Percentiles rank a stretch among this genome's conserved stretches.
phyloP scores from a whole-genome alignment of 2,329 filamentous ascomycete genomes.

The Ascochyta clinopodiicola region DNA sequence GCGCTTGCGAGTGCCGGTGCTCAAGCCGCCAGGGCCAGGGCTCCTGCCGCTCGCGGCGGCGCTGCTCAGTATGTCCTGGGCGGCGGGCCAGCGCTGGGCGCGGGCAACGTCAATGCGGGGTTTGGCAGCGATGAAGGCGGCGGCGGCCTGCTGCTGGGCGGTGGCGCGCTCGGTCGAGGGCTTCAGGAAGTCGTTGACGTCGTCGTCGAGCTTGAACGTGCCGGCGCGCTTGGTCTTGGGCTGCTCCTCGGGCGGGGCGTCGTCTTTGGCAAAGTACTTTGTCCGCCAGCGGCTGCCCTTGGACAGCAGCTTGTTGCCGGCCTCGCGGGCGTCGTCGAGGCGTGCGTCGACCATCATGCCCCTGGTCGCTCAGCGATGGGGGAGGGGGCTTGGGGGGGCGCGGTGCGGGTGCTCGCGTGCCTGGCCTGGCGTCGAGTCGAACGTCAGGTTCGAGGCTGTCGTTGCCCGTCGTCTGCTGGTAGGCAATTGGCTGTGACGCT shows the following conservation, averaged over 20 bases:
- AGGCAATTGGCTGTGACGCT: constrained; percentile 8
- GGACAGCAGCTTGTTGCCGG: constrained; percentile 47
- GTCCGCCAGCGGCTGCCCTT: constrained; percentile 56
- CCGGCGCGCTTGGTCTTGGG: constrained; percentile 32
- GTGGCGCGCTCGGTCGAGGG: constrained; percentile 56
- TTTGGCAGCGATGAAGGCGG: constrained; percentile 39
- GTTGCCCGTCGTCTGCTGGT: background rate
- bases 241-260: constrained; percentile 38
- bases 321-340: constrained; percentile 21
- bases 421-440: background rate
- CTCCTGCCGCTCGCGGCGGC: constrained; percentile 40
- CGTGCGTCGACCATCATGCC: constrained; percentile 42
- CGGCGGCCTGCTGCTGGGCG: constrained; percentile 35
- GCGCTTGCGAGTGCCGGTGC: constrained; percentile 59
- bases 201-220: constrained; percentile 49
- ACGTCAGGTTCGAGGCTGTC: background rate
- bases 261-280: constrained; percentile 56
- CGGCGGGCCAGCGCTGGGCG: constrained; percentile 60
- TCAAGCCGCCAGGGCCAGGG: constrained; percentile 46
- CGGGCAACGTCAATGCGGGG: constrained; percentile 58
- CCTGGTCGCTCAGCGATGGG: constrained; percentile 14
- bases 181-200: constrained; percentile 65
- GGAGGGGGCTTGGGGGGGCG: background rate
- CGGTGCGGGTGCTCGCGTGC: constrained; percentile 13
- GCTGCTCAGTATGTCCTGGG: constrained; percentile 51